These are phyloP conservation scores for Panicum miliaceum DNA, from an alignment of 176 grass and related monocot species.

Conservation along the genomic window DNA sequence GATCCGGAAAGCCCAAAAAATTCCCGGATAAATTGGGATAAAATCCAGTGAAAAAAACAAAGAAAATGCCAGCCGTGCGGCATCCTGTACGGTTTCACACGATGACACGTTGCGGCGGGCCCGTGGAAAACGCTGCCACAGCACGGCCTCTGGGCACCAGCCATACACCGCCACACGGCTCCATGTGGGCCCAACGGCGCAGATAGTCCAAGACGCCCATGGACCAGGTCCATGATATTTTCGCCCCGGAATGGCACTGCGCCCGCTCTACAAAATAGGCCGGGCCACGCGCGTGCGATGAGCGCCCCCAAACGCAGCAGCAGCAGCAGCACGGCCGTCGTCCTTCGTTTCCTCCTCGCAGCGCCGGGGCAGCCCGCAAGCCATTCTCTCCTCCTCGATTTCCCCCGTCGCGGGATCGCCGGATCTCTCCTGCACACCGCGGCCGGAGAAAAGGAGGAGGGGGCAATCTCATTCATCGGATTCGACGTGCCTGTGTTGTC, in stretches of 20 bases:
- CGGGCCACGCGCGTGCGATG: too few species aligned
- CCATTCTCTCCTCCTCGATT: constrained; percentile 35
- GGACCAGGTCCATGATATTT: constrained; percentile 49
- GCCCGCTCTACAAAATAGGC: constrained; percentile 13
- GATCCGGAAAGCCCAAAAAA: neutral
- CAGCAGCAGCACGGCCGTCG: neutral
- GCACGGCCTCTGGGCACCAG: neutral
- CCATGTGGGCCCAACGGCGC: constrained; percentile 1
- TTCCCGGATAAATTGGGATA: neutral
- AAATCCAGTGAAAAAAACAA: neutral
- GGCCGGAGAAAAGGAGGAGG: constrained; percentile 1
- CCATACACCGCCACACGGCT: constrained; percentile 14
- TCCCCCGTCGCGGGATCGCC: constrained; percentile 16
- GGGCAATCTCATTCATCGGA: neutral
- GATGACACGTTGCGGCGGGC: neutral
- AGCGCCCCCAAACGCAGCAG: neutral
- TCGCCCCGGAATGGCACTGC: neutral
- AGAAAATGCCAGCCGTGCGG: neutral
- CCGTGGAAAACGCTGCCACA: neutral
- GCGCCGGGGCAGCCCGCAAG: neutral
- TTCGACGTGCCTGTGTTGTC: neutral
- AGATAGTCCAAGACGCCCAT: neutral
- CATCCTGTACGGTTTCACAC: neutral
- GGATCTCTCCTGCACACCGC: neutral
- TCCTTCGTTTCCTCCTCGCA: neutral